Evolutionary conservation across 306 rosid species (phyloP), one percentile per base, ranked within the genome.

Genomic region (Aeschynomene evenia): DNA sequence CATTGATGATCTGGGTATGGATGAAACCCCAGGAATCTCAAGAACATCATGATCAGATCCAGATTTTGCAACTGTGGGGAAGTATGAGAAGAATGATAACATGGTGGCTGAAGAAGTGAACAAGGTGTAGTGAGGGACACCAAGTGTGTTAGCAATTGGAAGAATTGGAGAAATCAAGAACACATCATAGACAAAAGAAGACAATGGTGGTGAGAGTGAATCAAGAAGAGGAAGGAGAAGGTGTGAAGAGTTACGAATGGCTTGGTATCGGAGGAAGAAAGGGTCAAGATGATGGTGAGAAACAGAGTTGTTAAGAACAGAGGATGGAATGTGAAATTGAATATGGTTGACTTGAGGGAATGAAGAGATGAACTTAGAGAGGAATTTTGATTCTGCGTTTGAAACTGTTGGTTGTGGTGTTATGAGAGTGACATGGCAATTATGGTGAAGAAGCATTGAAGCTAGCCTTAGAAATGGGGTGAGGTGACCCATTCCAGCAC

Each of bases 401-500:
- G 92, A 83, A 31, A 87, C 81, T 0, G 70, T 56, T 7, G 96
- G 85, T 9, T 56, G 78, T 63, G 80, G 67, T 22, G 63, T 80
- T 74, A 85, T 76, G 72, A 89, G 80, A 3, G 88, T 83, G 36
- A 87, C 67, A 2, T 54, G 70, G 72, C 86, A 83, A 40, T 70
- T 24, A 66, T 69, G 63, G 11, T 50, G 70, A 55, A 53, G n/a
- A 23, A 87, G 88, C 20, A 34, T 0, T 0, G 85, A 12, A 0
- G 86, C 89, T 0, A 83, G 76, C n/a, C 83, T 63, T 1, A 80
- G 88, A 33, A 82, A 80, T 37, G 86, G 86, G 2, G 81, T 80
- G 0, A 85, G 69, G 23, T 85, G 96, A 3, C 89, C 91, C 81
- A 89, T 81, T 20, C 91, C 86, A 5, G 93, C 79, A 23, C 78